Conservation (phyloP, 805 yeast species). For the Saturnispora silvae region DNA sequence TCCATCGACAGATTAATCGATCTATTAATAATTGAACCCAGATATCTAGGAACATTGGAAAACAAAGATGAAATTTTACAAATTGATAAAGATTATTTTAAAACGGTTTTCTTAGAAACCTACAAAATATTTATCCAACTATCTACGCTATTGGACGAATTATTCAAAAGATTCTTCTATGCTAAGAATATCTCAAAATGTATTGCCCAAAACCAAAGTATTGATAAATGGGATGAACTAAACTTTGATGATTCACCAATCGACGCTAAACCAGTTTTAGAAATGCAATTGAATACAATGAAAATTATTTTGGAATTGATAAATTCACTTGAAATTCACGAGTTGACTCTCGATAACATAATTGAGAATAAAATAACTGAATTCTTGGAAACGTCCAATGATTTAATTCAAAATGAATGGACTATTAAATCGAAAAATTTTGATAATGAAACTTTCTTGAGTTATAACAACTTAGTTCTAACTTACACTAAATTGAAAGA, state of each 20-base stretch:
- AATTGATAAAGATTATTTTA: slow-evolving; percentile 55
- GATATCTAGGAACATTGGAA: slow-evolving; percentile 39
- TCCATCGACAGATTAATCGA: slow-evolving; percentile 70
- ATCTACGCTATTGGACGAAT: slow-evolving; percentile 36
- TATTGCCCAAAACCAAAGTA: slow-evolving; percentile 24
- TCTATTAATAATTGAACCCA: slow-evolving; percentile 61
- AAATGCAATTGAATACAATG: slow-evolving; percentile 71
- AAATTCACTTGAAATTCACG: slow-evolving; percentile 63
- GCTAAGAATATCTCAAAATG: slow-evolving; percentile 53
- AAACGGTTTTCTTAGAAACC: slow-evolving; percentile 60
- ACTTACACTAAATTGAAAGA: slow-evolving; percentile 60
- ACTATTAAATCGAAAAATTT: slow-evolving; percentile 25
- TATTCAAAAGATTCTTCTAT: slow-evolving; percentile 47
- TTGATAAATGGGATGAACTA: too few relatives aligned
- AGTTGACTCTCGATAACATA: slow-evolving; percentile 55
- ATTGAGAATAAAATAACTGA: slow-evolving; percentile 52
- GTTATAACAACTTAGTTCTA: slow-evolving; percentile 23
- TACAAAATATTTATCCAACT: slow-evolving; percentile 60
- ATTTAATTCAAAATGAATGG: slow-evolving; percentile 49
- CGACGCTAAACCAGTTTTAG: slow-evolving; percentile 60
- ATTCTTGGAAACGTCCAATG: slow-evolving; percentile 55
- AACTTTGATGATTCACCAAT: slow-evolving; percentile 32
- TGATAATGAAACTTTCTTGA: slow-evolving; percentile 16
- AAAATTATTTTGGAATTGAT: slow-evolving; percentile 67
- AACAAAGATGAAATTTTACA: slow-evolving; percentile 35